Evolutionary conservation across 2,329 filamentous ascomycete species (phyloP), one percentile per base, ranked within the genome.

Genomic region (Neodidymelliopsis sp.): DNA sequence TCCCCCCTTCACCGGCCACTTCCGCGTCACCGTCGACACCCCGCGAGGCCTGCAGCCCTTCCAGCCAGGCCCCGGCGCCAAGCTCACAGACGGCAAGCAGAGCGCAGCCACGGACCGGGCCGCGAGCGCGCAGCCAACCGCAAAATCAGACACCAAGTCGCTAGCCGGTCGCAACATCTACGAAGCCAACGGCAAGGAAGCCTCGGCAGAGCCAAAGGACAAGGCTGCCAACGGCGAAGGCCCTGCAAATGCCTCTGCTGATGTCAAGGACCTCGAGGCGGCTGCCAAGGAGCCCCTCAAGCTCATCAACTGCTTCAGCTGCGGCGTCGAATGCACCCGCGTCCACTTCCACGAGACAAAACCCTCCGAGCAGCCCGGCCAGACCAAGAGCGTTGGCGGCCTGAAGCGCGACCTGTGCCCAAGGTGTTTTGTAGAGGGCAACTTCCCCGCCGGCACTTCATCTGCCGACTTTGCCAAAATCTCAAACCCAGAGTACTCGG

Each of bases 1-100:
- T 1, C 93, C 94, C 3, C 94, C 94, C 6, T 97, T 97, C 67
- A 99, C 94, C 4, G 94, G 94, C 28, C 94, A 99, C 73, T 99
- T 99, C 82, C 89, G 91, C 72, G 87, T 97, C 54, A 93, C 93
- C 47, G 94, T 91, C 67, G 94, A 99, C 71, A 99, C 94, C 0
- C 94, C 94, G 42, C 87, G 94, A 50, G 94, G 94, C 27, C 82
- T 99, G 40, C 93, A 97, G 72, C 89, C 93, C 18, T 96, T 93
- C 84, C 94, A 99, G 70, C 94, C 94, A 13, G 89, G 89, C 13
- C 87, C 91, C 1, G 89, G 91, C 62, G 85, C 90, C 6, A 73
- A 72, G 24, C 63, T 82, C 30, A 84, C 84, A 5, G 69, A 81
- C 2, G 85, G 86, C 28, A 87, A 86, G 68, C 76, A 81, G 34